Conservation (phyloP, 805 yeast genomes). For the Myxozyma monticola region DNA sequence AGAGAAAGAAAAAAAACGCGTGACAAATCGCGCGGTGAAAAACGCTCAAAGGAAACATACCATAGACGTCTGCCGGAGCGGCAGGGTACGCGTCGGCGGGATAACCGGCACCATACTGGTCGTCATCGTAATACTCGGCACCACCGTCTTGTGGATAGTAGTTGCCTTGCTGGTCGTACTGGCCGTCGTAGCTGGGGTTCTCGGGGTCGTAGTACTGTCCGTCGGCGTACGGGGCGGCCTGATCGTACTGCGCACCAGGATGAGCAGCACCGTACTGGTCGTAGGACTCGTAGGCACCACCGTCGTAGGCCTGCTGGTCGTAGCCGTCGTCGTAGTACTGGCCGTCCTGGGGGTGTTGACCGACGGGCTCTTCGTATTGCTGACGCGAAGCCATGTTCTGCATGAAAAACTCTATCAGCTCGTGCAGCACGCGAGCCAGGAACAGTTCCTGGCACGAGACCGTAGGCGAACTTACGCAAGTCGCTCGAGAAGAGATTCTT, state of each 20-base stretch:
- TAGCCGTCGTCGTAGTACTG: conserved; percentile 35
- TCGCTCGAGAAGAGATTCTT: too few relatives aligned
- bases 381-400: conserved; percentile 27
- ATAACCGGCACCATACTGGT: conserved; percentile 33
- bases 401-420: too few relatives aligned
- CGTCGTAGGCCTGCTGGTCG: conserved; percentile 21
- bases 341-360: conserved; percentile 32
- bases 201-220: conserved; percentile 41
- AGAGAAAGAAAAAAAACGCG: neutral
- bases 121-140: conserved; percentile 32
- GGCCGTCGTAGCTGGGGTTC: conserved; percentile 29
- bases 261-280: conserved; percentile 44
- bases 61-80: conserved; percentile 48
- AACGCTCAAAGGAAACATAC: conserved; percentile 1
- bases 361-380: conserved; percentile 33
- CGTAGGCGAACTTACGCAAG: too few relatives aligned
- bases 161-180: conserved; percentile 27
- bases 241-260: conserved; percentile 42
- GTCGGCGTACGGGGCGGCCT: conserved; percentile 41
- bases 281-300: conserved; percentile 39
- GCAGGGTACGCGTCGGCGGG: conserved; percentile 46
- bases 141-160: conserved; percentile 27
- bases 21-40: too few relatives aligned
- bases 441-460: too few relatives aligned
- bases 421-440: too few relatives aligned